phyloP scores from a whole-genome alignment of 768 basidiomycete genomes.

The Tulasnella sp. region DNA sequence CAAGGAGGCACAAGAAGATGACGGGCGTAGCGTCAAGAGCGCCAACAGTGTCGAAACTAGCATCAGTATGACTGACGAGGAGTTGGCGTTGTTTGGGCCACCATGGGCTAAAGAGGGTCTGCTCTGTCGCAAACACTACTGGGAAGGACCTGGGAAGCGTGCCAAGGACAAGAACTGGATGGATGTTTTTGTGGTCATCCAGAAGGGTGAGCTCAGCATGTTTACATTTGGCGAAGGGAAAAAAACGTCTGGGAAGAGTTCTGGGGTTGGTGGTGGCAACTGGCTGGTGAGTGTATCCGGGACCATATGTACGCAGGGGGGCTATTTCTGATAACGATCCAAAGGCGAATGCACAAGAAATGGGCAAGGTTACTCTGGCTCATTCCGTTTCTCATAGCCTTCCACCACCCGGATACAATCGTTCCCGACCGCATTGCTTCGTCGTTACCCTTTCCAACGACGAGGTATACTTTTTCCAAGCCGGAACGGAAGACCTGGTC shows the following conservation, averaged over 20 bases:
- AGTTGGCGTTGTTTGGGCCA: slow-evolving; percentile 84
- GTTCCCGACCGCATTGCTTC: slow-evolving; percentile 88
- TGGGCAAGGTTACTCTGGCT: slow-evolving; percentile 71
- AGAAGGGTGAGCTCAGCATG: slow-evolving; percentile 89
- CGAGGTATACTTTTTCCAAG: slow-evolving; percentile 95
- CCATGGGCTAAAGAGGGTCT: slow-evolving; percentile 99
- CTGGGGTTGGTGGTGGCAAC: slow-evolving; percentile 86
- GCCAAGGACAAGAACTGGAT: slow-evolving; percentile 86
- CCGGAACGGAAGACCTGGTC: slow-evolving; percentile 96
- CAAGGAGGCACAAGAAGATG: slow-evolving; percentile 84
- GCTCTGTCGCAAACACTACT: slow-evolving; percentile 88
- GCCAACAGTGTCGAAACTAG: slow-evolving; percentile 52
- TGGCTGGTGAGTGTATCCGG: slow-evolving; percentile 67
- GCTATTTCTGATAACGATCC: neutral
- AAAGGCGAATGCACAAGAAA: slow-evolving; percentile 74
- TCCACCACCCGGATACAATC: slow-evolving; percentile 84
- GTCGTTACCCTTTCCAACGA: slow-evolving; percentile 79
- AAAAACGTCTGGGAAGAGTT: slow-evolving; percentile 26
- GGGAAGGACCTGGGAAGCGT: slow-evolving; percentile 72
- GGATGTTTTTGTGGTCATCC: slow-evolving; percentile 92
- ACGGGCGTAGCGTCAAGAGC: slow-evolving; percentile 56
- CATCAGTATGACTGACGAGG: slow-evolving; percentile 87
- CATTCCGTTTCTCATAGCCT: slow-evolving; percentile 81
- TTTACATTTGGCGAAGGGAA: slow-evolving; percentile 75
- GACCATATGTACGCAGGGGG: neutral